Conservation (phyloP, 257 asterid species). For the Vinca minor region DNA sequence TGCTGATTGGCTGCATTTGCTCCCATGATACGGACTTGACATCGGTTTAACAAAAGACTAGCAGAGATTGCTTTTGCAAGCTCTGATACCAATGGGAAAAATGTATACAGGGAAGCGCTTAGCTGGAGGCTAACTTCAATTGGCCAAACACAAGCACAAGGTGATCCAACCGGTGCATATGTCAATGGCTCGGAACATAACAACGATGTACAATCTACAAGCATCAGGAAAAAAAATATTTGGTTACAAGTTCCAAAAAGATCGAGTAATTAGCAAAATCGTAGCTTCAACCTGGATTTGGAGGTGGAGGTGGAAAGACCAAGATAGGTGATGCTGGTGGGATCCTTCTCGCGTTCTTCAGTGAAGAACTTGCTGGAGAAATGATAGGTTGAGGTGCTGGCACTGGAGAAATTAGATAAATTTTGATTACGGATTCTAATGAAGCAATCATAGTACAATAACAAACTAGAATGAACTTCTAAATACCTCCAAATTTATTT, state of each 20-base stretch:
- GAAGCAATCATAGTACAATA: neutral
- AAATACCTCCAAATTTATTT: constrained; percentile 31
- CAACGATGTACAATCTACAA: constrained; percentile 46
- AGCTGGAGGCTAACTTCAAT: constrained; percentile 53
- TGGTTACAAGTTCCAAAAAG: neutral
- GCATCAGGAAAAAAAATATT: neutral
- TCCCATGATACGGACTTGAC: constrained; percentile 86
- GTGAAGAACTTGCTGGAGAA: constrained; percentile 40
- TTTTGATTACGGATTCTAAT: neutral
- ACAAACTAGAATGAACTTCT: neutral
- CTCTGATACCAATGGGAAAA: constrained; percentile 61
- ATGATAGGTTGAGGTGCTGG: constrained; percentile 44
- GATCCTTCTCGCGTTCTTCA: constrained; percentile 22
- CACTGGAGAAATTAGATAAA: constrained; percentile 22
- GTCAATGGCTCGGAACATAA: constrained; percentile 69
- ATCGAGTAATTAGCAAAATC: neutral
- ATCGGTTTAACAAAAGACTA: constrained; percentile 33
- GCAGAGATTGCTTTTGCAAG: constrained; percentile 57
- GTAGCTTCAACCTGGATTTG: constrained; percentile 40
- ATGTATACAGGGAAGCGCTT: constrained; percentile 43
- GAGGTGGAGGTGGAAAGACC: constrained; percentile 80
- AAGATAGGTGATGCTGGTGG: constrained; percentile 49
- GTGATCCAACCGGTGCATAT: constrained; percentile 53
- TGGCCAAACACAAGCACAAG: constrained; percentile 86
- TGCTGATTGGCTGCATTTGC: constrained; percentile 70